Base-by-base conservation (phyloP, 805 yeast species). In the Cephaloascus albidus region DNA sequence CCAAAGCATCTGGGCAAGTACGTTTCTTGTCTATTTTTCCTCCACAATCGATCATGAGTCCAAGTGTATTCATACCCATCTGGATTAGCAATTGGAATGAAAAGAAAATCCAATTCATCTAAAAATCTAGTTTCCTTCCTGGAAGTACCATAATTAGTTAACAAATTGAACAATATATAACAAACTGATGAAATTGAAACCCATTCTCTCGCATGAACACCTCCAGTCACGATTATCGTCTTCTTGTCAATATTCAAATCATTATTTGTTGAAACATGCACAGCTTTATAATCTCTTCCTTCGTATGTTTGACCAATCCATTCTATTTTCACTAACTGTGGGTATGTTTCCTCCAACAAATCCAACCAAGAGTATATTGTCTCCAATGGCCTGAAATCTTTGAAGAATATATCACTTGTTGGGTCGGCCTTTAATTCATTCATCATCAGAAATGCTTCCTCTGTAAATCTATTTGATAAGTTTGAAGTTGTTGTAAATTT, bases 131-230 rank as follows among this genome's bases (percentile, higher is more conserved):
- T 63, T 41, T 70, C 75, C 36, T 66, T 63, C 15, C 54, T 56
- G 10, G 58, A 58, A 0, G 47, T 46, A 18, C 74, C 78, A 48
- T 70, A 74, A 36, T 64, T 68, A 27, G 62, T 53, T 36, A 77
- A 50, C 43, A 85, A 44, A 54, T 67, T 57, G 51, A 65, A 65
- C 17, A 79, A 50, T 3, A 72, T 57, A 56, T 72, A 85, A 43
- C 85, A 72, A 1, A 77, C 80, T 0, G 90, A 69, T 2, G 88
- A 74, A 2, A 80, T 76, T 30, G 88, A 74, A 20, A 86, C 70
- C 96, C 96, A 88, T 56, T 88, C 97, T 38, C 97, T 68, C 0
- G 95, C 93, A 60, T 88, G 96, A 2, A 83, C 70, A 2, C 95
- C 96, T 31, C 89, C 89, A 1, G 90, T 78, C 5, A 88, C 69